These are phyloP conservation scores for Parastagonospora nodorum DNA, from an alignment of 2,329 filamentous ascomycete genomes.

Conservation along the genomic window DNA sequence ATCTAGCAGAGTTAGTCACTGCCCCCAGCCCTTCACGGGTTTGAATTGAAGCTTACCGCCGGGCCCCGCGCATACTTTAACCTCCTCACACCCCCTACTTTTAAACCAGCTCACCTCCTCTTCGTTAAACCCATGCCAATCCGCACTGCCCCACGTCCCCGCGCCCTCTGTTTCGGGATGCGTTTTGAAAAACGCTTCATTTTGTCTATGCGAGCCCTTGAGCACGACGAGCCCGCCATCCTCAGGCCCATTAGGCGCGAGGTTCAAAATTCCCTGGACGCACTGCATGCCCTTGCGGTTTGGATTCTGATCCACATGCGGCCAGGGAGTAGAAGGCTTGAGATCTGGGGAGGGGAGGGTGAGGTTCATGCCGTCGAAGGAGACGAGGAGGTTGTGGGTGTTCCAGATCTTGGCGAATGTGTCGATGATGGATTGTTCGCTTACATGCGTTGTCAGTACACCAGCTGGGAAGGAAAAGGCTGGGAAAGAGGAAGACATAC, in stretches of 20 bases:
- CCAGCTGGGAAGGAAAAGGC: neutral
- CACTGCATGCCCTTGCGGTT: conserved; percentile 46
- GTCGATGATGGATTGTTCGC: conserved; percentile 48
- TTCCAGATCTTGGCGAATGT: conserved; percentile 51
- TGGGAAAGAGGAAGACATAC: neutral
- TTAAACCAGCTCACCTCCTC: conserved; percentile 50
- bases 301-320: conserved; percentile 51
- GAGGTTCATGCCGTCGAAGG: conserved; percentile 47
- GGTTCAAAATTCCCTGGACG: conserved; percentile 52
- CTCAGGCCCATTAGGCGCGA: conserved; percentile 49
- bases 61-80: conserved; percentile 48
- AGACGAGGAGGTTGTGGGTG: conserved; percentile 29
- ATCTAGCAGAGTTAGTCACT: conserved; percentile 24
- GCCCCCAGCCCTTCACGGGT: neutral
- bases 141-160: conserved; percentile 40
- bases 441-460: conserved; percentile 6
- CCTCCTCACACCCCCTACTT: conserved; percentile 42
- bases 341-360: conserved; percentile 48
- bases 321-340: conserved; percentile 41
- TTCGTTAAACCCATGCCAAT: conserved; percentile 50
- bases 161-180: conserved; percentile 27
- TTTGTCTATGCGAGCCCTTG: conserved; percentile 48
- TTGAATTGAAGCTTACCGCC: conserved; percentile 19
- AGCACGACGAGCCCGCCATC: conserved; percentile 53
- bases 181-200: conserved; percentile 51